Evolutionary conservation across 108 stramenopile species (phyloP).

Genomic region (Skeletonema menzelii): DNA sequence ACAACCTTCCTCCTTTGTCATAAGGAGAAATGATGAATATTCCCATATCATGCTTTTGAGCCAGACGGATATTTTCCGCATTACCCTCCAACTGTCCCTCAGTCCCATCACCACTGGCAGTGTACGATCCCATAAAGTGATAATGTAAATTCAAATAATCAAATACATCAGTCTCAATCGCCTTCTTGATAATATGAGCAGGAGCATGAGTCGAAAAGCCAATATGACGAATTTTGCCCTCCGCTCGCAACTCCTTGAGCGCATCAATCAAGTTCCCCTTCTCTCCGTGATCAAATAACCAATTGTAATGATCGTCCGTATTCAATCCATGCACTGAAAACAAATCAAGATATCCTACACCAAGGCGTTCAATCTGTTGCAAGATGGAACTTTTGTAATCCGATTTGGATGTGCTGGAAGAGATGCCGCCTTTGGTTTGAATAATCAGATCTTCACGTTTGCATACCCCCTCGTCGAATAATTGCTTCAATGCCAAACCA

Average conservation of each 20-base stretch:
- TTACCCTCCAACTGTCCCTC: conserved; percentile 54
- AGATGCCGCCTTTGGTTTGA: conserved; percentile 80
- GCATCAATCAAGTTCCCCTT: conserved; percentile 70
- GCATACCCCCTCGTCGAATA: conserved; percentile 65
- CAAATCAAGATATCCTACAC: conserved; percentile 84
- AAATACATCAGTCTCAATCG: conserved; percentile 79
- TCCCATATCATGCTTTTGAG: conserved; percentile 82
- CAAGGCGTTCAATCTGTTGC: conserved; percentile 56
- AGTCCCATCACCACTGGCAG: conserved; percentile 66
- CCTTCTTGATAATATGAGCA: conserved; percentile 60
- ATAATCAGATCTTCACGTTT: conserved; percentile 86
- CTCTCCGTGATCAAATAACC: conserved; percentile 59
- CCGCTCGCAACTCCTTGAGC: conserved; percentile 53
- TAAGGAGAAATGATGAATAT: conserved; percentile 85
- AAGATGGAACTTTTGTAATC: conserved; percentile 63
- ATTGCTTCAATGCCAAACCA: conserved; percentile 67
- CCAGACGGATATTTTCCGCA: conserved; percentile 55
- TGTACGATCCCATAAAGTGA: conserved; percentile 88
- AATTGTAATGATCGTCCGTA: conserved; percentile 55
- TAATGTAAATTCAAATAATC: conserved; percentile 89
- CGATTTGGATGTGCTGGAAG: conserved; percentile 36
- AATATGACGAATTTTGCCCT: conserved; percentile 79
- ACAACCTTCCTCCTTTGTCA: conserved; percentile 89
- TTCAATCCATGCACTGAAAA: conserved; percentile 89
- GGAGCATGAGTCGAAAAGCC: conserved; percentile 91